Base-by-base conservation (phyloP, 2,329 filamentous ascomycete genomes). In the Colletotrichum sidae region DNA sequence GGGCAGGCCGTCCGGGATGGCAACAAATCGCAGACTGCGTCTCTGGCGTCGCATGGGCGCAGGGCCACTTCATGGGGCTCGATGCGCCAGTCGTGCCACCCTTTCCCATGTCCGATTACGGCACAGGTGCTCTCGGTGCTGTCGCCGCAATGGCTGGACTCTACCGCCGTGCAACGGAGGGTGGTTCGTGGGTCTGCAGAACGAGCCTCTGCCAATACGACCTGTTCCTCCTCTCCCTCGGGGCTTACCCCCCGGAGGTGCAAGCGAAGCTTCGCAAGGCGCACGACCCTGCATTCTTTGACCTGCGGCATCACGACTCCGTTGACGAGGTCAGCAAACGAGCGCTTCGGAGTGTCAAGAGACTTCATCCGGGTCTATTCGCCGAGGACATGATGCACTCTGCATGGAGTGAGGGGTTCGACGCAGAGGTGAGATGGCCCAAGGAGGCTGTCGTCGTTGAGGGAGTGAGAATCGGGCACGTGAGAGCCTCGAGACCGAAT, bases 11-110 rank as follows among this genome's bases (percentile, higher is more conserved):
- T 11, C 83, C 87, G 10, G 88, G 88, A 12, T 90, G 88, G 88
- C 88, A 88, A 70, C 86, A 88, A 70, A 88, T 88, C 57, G 86
- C 86, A 38, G 88, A 90, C 73, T 87, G 84, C 60, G 86, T 85
- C 60, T 82, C 84, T 6, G 83, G 83, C 9, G 77, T 84, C 4
- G 82, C 83, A 2, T 85, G 81, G 81, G 79, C 77, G 8, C 84
- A 87, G 72, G 84, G 84, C 33, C 69, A 74, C 38, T 81, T 83
- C 62, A 86, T 87, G 84, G 82, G 81, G 2, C 71, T 86, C 13
- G 70, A 81, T 34, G 86, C 88, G 70, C 86, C 86, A 25, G 82
- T 88, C 1, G 83, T 89, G 2, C 86, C 86, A 60, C 86, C 86
- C 0, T 85, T 85, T 51, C 83, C 83, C 46, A 84, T 84, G 74